Base-by-base conservation (phyloP, 345 rosid genomes). In the Camelina sativa region DNA sequence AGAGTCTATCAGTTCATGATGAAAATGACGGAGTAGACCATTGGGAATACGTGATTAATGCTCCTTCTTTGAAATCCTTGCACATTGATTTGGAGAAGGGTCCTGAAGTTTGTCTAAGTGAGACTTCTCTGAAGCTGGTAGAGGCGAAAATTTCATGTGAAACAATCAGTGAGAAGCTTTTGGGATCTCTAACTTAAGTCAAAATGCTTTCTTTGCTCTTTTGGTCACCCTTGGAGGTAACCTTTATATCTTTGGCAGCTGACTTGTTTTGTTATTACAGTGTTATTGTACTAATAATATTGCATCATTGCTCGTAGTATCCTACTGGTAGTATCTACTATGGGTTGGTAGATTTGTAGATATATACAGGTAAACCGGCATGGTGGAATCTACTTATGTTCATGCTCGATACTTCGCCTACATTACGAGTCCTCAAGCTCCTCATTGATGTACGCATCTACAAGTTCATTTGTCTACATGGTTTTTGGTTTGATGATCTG, bases 141-240 rank as follows among this genome's bases (percentile, higher is more conserved):
- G 11, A 30, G 19, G 69, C 57, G 7, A 11, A 32, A 6, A 11
- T 65, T 7, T n/a, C 1, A 23, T 41, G 51, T 43, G 9, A 1
- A 10, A 59, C n/a, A 23, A 23, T 8, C 52, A 15, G 4, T 44
- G 43, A 34, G 8, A 58, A 28, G 38, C 60, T 58, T 58, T 4
- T 41, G 11, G 11, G 16, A 47, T 47, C 69, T 16, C 7, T 65
- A 7, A 65, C 55, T 30, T 47, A 43, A 30, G 56, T 65, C 25
- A 28, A 28, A 65, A 4, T 8, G 1, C 56, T 65, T 65, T 16
- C 28, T 8, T 62, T 43, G 67, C 7, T 13, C 20, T 62, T 16
- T 17, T 62, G 48, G 19, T n/a, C 56, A 64, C 40, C 67, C 4
- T 41, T 41, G 67, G 51, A 62, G 67, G 67, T 62, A 62, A 25